Base-by-base conservation (phyloP, 164 flowering plant species). In the Magnolia kwangsiensis region DNA sequence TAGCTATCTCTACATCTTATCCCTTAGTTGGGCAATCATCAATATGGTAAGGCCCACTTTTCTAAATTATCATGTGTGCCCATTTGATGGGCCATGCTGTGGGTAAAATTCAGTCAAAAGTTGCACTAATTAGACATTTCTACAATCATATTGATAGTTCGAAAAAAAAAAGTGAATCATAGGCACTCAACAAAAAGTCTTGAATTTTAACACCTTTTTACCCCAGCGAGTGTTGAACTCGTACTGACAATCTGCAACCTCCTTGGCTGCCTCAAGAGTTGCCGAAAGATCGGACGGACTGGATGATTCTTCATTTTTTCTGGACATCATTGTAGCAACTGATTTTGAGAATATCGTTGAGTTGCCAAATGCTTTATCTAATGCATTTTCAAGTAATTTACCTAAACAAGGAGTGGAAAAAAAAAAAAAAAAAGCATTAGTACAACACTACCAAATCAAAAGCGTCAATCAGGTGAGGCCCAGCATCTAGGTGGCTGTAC, bases 171-270 rank as follows among this genome's bases (percentile, higher is more conserved):
- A 5, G 7, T 37, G 7, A 37, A 37, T 5, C 45, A 37, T 37
- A 5, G 45, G 2, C 45, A 5, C 45, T 37, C 45, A 37, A 37
- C 6, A 37, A 37, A 37, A 37, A 37, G 45, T 37, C 4, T 7
- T 37, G 45, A 37, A 37, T 37, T 37, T 7, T 10, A 19, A 59
- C 14, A 89, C 91, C 84, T 84, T 75, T 20, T 31, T 50, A 10
- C 92, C 95, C 95, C 95, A 89, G 2, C n/a, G 14, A 20, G 90
- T 85, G 13, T 79, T 77, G 70, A 63, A 27, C 72, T 91, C 95
- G 55, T 89, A 91, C 51, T 49, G 20, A 67, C 87, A 85, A 63
- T 66, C 74, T 0, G 89, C 87, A 70, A 87, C 89, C 73, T 75
- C 72, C 9, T 31, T 1, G 4, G 89, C 90, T 49, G 83, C 86